Evolutionary conservation across 2,329 filamentous ascomycete species (phyloP).

Genomic region (Fusarium sp.): DNA sequence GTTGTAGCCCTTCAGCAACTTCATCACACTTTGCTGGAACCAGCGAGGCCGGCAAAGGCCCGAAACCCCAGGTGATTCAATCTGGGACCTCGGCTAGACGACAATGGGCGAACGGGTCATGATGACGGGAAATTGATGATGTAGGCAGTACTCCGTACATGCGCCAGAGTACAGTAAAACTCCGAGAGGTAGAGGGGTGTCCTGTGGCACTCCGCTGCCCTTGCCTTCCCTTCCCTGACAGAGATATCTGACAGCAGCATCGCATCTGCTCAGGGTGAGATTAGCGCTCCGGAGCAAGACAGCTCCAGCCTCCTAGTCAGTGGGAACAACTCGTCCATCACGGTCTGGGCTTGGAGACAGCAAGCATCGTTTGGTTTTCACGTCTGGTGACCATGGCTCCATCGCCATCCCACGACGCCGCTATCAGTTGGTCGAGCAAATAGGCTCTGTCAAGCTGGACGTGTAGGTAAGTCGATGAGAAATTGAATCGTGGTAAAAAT

Average conservation of each 20-base stretch:
- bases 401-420: conserved; percentile 39
- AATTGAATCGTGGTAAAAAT: conserved; percentile 47
- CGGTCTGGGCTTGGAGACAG: conserved; percentile 2
- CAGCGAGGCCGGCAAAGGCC: not conserved
- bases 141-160: conserved; percentile 7
- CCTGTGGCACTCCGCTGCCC: conserved; percentile 5
- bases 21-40: conserved; percentile 1
- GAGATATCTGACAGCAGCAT: conserved; percentile 6
- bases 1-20: not conserved
- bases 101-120: not conserved
- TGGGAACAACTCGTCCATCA: conserved; percentile 19
- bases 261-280: not conserved
- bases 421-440: conserved; percentile 42
- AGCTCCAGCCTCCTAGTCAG: not conserved
- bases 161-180: not conserved
- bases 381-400: conserved; percentile 41
- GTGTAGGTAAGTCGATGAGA: conserved; percentile 45
- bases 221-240: conserved; percentile 3
- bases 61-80: not conserved
- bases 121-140: conserved; percentile 6
- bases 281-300: conserved; percentile 18
- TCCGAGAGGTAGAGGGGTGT: not conserved
- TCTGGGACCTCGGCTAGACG: not conserved
- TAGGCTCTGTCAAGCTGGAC: conserved; percentile 29
- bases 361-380: conserved; percentile 28